Evolutionary conservation across 179 eudicot species (phyloP).

Genomic region (Vitellaria paradoxa): DNA sequence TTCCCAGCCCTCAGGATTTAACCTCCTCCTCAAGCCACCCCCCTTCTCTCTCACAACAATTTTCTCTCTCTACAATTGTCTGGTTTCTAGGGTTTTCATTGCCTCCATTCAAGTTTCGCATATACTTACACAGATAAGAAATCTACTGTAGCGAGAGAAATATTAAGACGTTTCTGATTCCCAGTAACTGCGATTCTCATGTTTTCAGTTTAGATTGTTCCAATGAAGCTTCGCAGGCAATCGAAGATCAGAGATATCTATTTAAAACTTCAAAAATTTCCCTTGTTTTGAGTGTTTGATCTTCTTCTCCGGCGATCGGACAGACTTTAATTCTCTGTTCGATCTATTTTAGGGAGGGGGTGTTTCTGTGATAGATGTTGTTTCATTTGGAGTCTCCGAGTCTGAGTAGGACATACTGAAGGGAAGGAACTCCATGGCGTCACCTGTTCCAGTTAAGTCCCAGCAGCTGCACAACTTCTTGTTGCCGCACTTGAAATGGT

Average conservation of each 20-base stretch:
- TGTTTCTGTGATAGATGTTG: neutral
- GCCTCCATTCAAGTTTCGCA: neutral
- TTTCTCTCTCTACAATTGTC: neutral
- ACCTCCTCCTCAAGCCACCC: conserved; percentile 1
- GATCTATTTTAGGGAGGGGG: neutral
- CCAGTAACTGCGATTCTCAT: neutral
- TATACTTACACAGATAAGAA: neutral
- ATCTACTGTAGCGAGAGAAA: neutral
- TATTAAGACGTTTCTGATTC: neutral
- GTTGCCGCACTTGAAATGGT: conserved; percentile 24
- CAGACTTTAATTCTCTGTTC: neutral
- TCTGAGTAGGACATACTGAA: neutral
- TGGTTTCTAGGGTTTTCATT: conserved; percentile 4
- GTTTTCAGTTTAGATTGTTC: neutral
- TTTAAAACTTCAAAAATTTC: neutral
- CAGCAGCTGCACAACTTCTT: conserved; percentile 42
- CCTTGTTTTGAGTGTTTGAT: neutral
- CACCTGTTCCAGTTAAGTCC: conserved; percentile 38
- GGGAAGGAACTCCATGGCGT: conserved; percentile 25
- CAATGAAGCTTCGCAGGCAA: conserved; percentile 12
- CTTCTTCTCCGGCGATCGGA: neutral
- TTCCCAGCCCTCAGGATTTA: neutral
- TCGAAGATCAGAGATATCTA: neutral
- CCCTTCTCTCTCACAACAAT: neutral
- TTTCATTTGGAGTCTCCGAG: neutral